These are phyloP conservation scores for Pseudopithomyces chartarum DNA, from an alignment of 2,329 filamentous ascomycete genomes.

Conservation along the genomic window DNA sequence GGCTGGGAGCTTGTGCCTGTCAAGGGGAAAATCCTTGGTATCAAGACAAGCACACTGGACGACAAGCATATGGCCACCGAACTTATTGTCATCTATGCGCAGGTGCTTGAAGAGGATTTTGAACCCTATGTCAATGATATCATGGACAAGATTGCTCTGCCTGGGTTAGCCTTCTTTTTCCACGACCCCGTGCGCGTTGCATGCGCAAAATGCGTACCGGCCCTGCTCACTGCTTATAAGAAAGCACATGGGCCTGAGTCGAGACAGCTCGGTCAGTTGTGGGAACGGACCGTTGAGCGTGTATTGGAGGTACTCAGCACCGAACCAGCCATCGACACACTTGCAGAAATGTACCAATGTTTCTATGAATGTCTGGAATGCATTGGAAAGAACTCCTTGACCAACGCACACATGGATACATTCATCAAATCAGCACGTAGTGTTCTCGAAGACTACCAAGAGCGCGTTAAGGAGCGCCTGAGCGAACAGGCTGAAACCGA, in stretches of 20 bases:
- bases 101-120: conserved; percentile 91
- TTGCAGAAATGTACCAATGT: conserved; percentile 99
- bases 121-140: conserved; percentile 90
- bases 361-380: conserved; percentile 99
- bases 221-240: conserved; percentile 92
- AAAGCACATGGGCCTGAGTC: conserved; percentile 84
- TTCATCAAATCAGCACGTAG: conserved; percentile 88
- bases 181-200: conserved; percentile 96
- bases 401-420: conserved; percentile 75
- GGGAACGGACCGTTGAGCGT: conserved; percentile 85
- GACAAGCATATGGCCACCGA: conserved; percentile 99
- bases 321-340: conserved; percentile 92
- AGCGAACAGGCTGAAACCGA: conserved; percentile 84
- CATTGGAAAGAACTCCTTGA: conserved; percentile 82
- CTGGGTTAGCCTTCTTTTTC: conserved; percentile 97
- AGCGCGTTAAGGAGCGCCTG: conserved; percentile 79
- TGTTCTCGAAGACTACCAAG: conserved; percentile 90
- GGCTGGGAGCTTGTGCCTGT: conserved; percentile 97
- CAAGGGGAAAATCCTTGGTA: conserved; percentile 97
- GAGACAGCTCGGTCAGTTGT: conserved; percentile 78
- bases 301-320: conserved; percentile 90
- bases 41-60: conserved; percentile 94
- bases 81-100: conserved; percentile 93
- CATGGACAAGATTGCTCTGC: conserved; percentile 94
- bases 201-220: conserved; percentile 91